Evolutionary conservation across 192 early-diverging fungal genomes (phyloP), one percentile per base, ranked within the genome.

Genomic region (Funneliformis geosporum): DNA sequence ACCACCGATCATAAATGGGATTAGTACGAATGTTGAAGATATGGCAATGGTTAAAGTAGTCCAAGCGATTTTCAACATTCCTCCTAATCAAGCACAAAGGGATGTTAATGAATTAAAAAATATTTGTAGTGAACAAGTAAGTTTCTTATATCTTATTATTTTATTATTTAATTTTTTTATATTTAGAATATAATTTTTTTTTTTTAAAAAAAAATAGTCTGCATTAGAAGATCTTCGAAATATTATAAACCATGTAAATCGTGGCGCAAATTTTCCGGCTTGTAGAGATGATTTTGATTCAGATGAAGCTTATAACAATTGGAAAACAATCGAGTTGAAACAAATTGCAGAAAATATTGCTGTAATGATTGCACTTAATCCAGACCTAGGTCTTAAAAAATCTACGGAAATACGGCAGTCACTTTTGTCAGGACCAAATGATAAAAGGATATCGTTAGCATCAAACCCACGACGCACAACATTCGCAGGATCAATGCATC

Each of bases 321-420:
- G 77, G 77, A 79, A 79, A 79, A 9, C 38, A n/a, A 50, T 69
- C 11, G 77, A 79, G 39, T 33, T 60, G 59, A 79, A 70, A 60
- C 68, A 66, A 14, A 28, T 79, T 27, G 1, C 16, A 23, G 77
- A 79, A n/a, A 65, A 69, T 50, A 69, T 79, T 47, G 21, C 50
- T 1, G 23, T 67, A 7, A 69, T 79, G 47, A 23, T 69, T 8
- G 18, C 14, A 55, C 39, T 69, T 7, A 69, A 60, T 69, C 66
- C 77, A 21, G 43, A 27, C 16, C 2, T 69, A 38, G 28, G 1
- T 16, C 16, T 40, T 59, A 65, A 50, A 25, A 21, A 46, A 16
- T 1, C 62, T 14, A 69, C 25, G 6, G 66, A 79, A 69, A 18
- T 66, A 55, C 11, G 33, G 11, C 0, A 67, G n/a, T 43, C 66